Percentiles rank a stretch among this genome's conserved stretches.
Conservation (phyloP, 1,139 yeast genomes). For the Geotrichum restrictum region DNA sequence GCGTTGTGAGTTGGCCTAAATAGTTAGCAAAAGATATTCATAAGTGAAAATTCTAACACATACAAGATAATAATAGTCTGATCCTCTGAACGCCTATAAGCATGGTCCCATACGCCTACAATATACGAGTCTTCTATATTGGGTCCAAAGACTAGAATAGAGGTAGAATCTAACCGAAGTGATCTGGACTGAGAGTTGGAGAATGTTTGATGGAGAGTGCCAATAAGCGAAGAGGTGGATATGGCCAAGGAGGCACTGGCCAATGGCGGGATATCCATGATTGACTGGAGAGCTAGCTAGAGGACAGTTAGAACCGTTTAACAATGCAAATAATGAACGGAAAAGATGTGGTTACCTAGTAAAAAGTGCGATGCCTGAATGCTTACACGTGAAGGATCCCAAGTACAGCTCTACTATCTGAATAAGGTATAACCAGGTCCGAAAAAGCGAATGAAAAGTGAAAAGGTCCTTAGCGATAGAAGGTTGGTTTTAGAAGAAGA, state of each 20-base stretch:
- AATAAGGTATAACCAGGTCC: too few species aligned
- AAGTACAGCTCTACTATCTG: too few species aligned
- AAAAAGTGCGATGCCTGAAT: too few species aligned
- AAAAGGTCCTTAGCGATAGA: too few species aligned
- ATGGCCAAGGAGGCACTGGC: slow-evolving; percentile 34
- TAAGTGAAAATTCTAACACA: slow-evolving; percentile 20
- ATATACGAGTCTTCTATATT: slow-evolving; percentile 37
- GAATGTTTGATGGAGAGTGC: slow-evolving; percentile 39
- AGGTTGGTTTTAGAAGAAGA: too few species aligned
- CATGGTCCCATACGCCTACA: slow-evolving; percentile 41
- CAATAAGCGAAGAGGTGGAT: slow-evolving; percentile 38
- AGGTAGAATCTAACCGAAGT: slow-evolving; percentile 37
- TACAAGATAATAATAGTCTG: slow-evolving; percentile 40
- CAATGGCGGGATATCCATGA: slow-evolving; percentile 35
- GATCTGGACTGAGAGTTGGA: slow-evolving; percentile 32
- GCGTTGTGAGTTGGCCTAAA: slow-evolving; percentile 26
- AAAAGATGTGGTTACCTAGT: too few species aligned
- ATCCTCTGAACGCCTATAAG: slow-evolving; percentile 41
- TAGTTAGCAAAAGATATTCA: not conserved
- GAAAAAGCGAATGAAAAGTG: too few species aligned
- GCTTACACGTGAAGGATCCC: too few species aligned
- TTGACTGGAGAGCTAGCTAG: too few species aligned
- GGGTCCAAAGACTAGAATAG: slow-evolving; percentile 35
- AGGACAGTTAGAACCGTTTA: too few species aligned
- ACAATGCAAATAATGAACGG: too few species aligned